Conservation (phyloP, 2,329 filamentous ascomycete genomes). For the Cercospora beticola region DNA sequence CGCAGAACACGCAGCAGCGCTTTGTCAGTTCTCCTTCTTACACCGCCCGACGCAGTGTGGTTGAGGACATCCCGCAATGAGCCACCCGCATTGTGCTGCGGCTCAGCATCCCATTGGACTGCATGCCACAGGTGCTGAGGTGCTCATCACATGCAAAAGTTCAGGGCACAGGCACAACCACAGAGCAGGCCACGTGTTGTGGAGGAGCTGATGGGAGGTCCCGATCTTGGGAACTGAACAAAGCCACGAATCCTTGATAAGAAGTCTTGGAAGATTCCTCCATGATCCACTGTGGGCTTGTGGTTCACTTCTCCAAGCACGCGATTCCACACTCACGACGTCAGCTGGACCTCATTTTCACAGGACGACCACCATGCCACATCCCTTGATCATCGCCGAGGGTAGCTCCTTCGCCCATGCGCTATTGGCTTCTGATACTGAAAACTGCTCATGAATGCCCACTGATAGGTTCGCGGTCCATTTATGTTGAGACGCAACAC, state of each 20-base stretch:
- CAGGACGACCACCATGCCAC: background rate
- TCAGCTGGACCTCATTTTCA: background rate
- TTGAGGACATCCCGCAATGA: background rate
- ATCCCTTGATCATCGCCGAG: background rate
- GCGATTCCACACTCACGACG: background rate
- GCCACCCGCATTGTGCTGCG: background rate
- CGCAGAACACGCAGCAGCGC: background rate
- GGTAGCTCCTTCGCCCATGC: background rate
- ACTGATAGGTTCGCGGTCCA: background rate
- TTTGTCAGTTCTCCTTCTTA: background rate
- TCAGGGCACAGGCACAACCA: background rate
- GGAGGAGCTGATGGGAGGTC: conserved; percentile 1
- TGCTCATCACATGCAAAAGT: conserved; percentile 3
- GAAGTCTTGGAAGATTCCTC: background rate
- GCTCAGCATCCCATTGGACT: background rate
- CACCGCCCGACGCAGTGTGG: background rate
- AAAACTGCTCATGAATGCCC: background rate
- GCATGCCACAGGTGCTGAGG: background rate
- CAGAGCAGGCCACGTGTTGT: conserved; percentile 8
- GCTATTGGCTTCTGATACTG: background rate
- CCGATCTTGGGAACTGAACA: background rate
- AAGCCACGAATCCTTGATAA: conserved; percentile 1
- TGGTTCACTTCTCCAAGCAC: background rate
- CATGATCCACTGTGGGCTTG: background rate
- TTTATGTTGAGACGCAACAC: conserved; percentile 1